Conservation (phyloP, 345 rosid species). For the Eucalyptus dawsonii region DNA sequence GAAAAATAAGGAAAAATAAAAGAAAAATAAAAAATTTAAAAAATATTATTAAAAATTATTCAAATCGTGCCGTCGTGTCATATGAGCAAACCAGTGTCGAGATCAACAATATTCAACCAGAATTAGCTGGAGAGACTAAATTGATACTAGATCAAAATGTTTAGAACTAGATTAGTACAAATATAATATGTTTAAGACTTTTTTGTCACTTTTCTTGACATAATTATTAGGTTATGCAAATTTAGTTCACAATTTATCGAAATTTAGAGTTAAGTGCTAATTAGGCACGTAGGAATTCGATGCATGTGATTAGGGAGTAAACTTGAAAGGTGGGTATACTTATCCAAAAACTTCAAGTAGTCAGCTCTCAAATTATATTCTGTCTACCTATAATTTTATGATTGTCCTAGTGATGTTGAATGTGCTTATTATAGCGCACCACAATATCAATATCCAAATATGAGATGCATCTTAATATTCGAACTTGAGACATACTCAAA, state of each 20-base stretch:
- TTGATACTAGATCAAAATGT: too few relatives aligned
- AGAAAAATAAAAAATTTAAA: accelerated
- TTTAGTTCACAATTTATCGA: too few relatives aligned
- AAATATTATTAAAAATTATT: too few relatives aligned
- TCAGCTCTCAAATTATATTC: neutral
- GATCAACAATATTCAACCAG: accelerated
- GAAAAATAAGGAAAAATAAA: too few relatives aligned
- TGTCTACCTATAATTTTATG: neutral
- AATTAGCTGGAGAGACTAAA: accelerated
- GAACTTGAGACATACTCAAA: neutral
- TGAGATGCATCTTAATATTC: neutral
- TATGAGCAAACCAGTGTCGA: accelerated
- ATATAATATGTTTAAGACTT: too few relatives aligned
- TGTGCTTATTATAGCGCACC: neutral
- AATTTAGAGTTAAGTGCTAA: neutral
- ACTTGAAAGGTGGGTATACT: neutral
- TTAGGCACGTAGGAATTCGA: neutral
- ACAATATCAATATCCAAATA: neutral
- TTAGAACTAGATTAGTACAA: too few relatives aligned
- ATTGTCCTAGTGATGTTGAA: neutral
- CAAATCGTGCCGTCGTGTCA: accelerated
- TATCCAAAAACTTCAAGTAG: neutral
- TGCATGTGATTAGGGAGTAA: neutral
- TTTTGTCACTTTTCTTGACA: too few relatives aligned
- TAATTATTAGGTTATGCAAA: too few relatives aligned